These are phyloP conservation scores for Hypholoma fasciculare DNA, from an alignment of 768 basidiomycete species.

Conservation along the genomic window DNA sequence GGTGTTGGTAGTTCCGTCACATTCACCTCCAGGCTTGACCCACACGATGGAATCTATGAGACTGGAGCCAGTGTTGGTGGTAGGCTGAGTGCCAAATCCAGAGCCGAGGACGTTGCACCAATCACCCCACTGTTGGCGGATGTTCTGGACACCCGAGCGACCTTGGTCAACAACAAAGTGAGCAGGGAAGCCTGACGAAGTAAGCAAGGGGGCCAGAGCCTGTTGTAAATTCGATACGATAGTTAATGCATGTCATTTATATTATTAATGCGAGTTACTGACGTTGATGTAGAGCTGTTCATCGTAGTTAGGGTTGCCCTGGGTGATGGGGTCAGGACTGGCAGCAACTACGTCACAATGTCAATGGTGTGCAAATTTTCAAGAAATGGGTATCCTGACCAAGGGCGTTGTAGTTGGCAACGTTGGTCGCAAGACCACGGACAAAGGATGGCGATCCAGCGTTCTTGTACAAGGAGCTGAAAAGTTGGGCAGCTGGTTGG, in stretches of 20 bases:
- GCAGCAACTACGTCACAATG: constrained; percentile 37
- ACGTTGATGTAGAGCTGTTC: constrained; percentile 61
- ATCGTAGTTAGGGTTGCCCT: constrained; percentile 61
- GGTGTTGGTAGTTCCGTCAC: constrained; percentile 60
- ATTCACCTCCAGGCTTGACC: constrained; percentile 71
- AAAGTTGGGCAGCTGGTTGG: constrained; percentile 56
- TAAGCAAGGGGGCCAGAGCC: constrained; percentile 51
- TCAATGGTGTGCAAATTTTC: constrained; percentile 24
- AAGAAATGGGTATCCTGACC: constrained; percentile 17
- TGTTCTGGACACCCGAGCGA: constrained; percentile 62
- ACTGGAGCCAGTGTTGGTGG: constrained; percentile 51
- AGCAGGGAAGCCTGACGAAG: constrained; percentile 48
- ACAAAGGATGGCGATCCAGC: constrained; percentile 58
- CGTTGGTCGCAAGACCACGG: constrained; percentile 63
- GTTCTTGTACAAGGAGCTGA: constrained; percentile 45
- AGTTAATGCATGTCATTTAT: background rate
- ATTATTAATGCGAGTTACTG: constrained; percentile 6
- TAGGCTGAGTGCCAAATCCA: constrained; percentile 62
- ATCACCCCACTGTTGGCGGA: constrained; percentile 62
- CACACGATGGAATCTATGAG: constrained; percentile 64
- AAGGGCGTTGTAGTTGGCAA: constrained; percentile 48
- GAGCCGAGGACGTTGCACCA: constrained; percentile 70
- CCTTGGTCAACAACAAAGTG: constrained; percentile 71
- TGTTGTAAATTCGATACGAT: constrained; percentile 17
- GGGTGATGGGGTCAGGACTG: constrained; percentile 60